These are phyloP conservation scores for Botrytis galanthina DNA, from an alignment of 2,329 filamentous ascomycete genomes.

Conservation along the genomic window DNA sequence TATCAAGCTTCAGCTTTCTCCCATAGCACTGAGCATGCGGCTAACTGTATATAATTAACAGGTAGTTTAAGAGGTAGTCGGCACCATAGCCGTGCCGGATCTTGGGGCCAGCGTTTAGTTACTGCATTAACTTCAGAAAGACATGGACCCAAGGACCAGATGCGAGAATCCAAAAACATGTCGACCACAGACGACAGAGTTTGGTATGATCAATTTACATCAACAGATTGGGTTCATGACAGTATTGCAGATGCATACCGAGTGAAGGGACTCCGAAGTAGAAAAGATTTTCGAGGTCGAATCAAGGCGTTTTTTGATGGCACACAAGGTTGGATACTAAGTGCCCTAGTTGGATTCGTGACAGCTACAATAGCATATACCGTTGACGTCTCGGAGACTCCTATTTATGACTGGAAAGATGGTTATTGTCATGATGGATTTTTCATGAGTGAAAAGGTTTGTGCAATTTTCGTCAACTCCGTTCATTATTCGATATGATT, in stretches of 20 bases:
- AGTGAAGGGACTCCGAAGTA: conserved; percentile 74
- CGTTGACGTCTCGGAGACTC: conserved; percentile 82
- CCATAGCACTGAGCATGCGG: background rate
- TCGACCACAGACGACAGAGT: conserved; percentile 79
- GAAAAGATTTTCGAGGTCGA: conserved; percentile 83
- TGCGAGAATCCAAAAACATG: conserved; percentile 63
- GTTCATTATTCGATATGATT: background rate
- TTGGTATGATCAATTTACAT: conserved; percentile 99
- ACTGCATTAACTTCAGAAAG: conserved; percentile 56
- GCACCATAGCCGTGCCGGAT: conserved; percentile 53
- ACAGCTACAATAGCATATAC: conserved; percentile 84
- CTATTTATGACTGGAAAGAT: conserved; percentile 86
- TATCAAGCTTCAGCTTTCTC: background rate
- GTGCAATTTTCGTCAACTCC: conserved; percentile 20
- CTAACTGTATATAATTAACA: conserved; percentile 21
- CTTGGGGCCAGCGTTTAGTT: conserved; percentile 60
- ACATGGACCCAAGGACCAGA: conserved; percentile 41
- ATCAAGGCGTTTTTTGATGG: conserved; percentile 76
- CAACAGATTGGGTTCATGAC: conserved; percentile 97
- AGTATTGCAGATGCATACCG: conserved; percentile 92
- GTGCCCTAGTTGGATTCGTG: conserved; percentile 82
- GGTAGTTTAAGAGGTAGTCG: conserved; percentile 35
- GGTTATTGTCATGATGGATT: conserved; percentile 75
- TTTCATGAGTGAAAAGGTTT: conserved; percentile 69
- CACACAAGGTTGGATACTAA: conserved; percentile 90